These are phyloP conservation scores for Starmera caribaea DNA, from an alignment of 805 yeast genomes.

Conservation along the genomic window DNA sequence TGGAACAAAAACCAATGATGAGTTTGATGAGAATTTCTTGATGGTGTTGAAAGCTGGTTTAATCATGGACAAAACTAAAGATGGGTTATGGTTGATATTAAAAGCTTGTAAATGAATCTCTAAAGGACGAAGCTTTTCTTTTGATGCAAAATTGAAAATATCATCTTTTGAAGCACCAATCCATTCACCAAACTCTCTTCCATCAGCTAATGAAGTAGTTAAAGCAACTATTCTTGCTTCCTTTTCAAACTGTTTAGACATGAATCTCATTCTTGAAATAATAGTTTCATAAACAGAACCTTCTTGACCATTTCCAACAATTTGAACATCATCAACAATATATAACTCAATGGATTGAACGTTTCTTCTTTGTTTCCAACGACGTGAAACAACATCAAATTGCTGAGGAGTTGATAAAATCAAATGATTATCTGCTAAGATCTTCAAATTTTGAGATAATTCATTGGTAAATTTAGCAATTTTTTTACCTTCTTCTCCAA, in stretches of 20 bases:
- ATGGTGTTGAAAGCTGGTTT: conserved; percentile 38
- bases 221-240: conserved; percentile 58
- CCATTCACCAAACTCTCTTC: conserved; percentile 80
- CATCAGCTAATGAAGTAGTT: conserved; percentile 61
- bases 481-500: conserved; percentile 45
- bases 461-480: conserved; percentile 49
- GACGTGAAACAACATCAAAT: conserved; percentile 61
- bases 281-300: conserved; percentile 65
- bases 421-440: conserved; percentile 53
- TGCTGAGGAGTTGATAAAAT: conserved; percentile 72
- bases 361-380: conserved; percentile 75
- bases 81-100: conserved; percentile 38
- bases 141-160: conserved; percentile 62
- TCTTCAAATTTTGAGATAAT: conserved; percentile 38
- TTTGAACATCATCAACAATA: conserved; percentile 67
- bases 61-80: conserved; percentile 41
- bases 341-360: conserved; percentile 59
- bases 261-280: conserved; percentile 62
- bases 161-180: conserved; percentile 55
- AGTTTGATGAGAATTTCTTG: conserved; percentile 20
- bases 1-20: conserved; percentile 48
- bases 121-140: conserved; percentile 45
- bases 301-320: conserved; percentile 41
- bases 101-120: conserved; percentile 47
- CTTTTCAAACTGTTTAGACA: conserved; percentile 54